A percentile compares a stretch with the other conserved stretches of the same genome.
These are phyloP conservation scores for Tephrocybe sp. DNA, from an alignment of 768 basidiomycete species.

Conservation along the genomic window DNA sequence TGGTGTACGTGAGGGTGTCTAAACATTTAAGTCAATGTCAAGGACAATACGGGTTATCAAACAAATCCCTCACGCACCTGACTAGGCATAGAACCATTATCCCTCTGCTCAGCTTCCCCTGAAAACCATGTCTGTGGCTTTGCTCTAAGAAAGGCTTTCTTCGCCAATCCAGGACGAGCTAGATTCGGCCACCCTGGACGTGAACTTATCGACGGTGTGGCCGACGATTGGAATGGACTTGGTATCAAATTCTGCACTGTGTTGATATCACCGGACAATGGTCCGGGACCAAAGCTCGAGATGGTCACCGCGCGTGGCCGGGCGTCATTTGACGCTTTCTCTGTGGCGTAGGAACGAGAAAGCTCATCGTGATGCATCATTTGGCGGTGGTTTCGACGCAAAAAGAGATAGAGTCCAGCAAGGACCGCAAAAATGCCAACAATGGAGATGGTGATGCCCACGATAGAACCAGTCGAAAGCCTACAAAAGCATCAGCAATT, in stretches of 20 bases:
- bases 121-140: background rate
- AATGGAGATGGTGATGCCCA: constrained; percentile 9
- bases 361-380: background rate
- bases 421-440: constrained; percentile 4
- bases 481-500: background rate
- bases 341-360: background rate
- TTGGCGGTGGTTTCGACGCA: constrained; percentile 5
- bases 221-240: background rate
- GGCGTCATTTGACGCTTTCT: background rate
- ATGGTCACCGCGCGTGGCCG: constrained; percentile 1
- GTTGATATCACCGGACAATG: background rate
- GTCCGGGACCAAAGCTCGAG: constrained; percentile 10
- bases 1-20: too few relatives aligned
- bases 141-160: background rate
- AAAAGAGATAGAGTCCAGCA: constrained; percentile 6
- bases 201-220: too few relatives aligned
- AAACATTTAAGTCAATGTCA: too few relatives aligned
- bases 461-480: constrained; percentile 6
- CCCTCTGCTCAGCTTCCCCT: background rate
- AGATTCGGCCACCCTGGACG: background rate
- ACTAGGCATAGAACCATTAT: background rate
- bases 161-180: background rate
- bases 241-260: background rate
- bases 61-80: background rate
- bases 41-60: background rate